A percentile compares a stretch with the other conserved stretches of the same genome.
phyloP scores from a whole-genome alignment of 768 basidiomycete species.

The Lactarius akahatsu region DNA sequence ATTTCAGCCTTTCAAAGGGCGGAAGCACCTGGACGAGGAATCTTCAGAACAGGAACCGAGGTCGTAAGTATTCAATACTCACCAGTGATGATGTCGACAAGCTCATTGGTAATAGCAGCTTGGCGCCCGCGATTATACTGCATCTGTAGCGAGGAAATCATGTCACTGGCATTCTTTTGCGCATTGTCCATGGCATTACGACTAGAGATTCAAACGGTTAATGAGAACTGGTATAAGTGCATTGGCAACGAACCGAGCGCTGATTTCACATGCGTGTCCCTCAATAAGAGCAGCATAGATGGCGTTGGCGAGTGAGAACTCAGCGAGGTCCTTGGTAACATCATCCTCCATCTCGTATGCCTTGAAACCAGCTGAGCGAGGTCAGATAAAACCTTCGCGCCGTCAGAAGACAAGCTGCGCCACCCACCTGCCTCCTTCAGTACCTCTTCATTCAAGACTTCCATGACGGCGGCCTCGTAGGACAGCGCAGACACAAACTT shows the following conservation, averaged over 20 bases:
- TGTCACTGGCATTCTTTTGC: slow-evolving; percentile 95
- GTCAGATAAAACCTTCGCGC: slow-evolving; percentile 2
- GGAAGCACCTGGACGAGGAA: slow-evolving; percentile 44
- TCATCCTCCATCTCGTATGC: slow-evolving; percentile 99
- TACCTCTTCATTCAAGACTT: slow-evolving; percentile 78
- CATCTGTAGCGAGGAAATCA: slow-evolving; percentile 86
- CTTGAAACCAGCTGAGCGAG: slow-evolving; percentile 73
- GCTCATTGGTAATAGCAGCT: slow-evolving; percentile 95
- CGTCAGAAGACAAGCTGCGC: not conserved
- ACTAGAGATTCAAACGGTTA: slow-evolving; percentile 41
- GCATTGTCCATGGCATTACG: slow-evolving; percentile 99
- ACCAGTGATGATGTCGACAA: slow-evolving; percentile 93
- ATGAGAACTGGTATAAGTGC: not conserved
- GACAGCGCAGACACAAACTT: slow-evolving; percentile 86
- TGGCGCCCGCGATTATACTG: slow-evolving; percentile 99
- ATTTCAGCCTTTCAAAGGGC: slow-evolving; percentile 40
- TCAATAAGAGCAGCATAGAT: slow-evolving; percentile 93
- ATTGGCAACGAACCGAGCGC: slow-evolving; percentile 60
- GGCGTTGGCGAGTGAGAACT: slow-evolving; percentile 96
- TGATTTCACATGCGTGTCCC: slow-evolving; percentile 93
- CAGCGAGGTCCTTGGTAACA: slow-evolving; percentile 86
- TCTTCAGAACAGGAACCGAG: not conserved
- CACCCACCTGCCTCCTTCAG: slow-evolving; percentile 78
- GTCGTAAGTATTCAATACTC: slow-evolving; percentile 31
- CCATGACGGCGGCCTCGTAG: slow-evolving; percentile 75